Percentiles rank a stretch among this genome's conserved stretches.
Conservation (phyloP, 345 rosid species). For the Pseudoturritis turrita region DNA sequence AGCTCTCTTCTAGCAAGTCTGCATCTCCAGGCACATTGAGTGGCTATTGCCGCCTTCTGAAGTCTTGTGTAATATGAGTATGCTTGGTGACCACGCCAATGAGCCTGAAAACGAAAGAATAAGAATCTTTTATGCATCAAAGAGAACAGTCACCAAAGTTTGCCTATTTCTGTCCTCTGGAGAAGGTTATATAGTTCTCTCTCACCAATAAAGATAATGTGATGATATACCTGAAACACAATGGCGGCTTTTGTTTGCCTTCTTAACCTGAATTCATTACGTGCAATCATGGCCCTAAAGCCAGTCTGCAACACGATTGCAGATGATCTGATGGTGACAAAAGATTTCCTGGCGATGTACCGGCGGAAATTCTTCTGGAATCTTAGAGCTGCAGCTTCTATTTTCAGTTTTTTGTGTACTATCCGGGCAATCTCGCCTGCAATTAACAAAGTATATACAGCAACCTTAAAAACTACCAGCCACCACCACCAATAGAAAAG, state of each 20-base stretch:
- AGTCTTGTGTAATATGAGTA: conserved; percentile 67
- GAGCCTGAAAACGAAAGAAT: conserved; percentile 47
- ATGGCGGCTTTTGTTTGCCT: conserved; percentile 77
- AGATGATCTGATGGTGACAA: conserved; percentile 42
- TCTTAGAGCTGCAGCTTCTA: conserved; percentile 74
- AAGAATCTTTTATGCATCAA: conserved; percentile 18
- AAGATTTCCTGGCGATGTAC: conserved; percentile 51
- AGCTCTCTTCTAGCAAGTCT: conserved; percentile 95
- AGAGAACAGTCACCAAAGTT: conserved; percentile 11
- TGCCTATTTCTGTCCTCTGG: neutral
- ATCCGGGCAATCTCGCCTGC: conserved; percentile 60
- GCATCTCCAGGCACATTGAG: conserved; percentile 96
- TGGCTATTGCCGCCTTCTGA: conserved; percentile 69
- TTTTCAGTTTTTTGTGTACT: conserved; percentile 51
- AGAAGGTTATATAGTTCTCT: conserved; percentile 6
- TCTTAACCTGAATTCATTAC: conserved; percentile 77
- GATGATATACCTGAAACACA: conserved; percentile 57
- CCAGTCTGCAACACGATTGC: conserved; percentile 79
- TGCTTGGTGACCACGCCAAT: conserved; percentile 59
- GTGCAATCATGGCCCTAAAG: conserved; percentile 79
- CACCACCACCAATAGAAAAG: conserved; percentile 5
- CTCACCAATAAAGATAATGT: neutral
- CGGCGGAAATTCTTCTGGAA: conserved; percentile 77
- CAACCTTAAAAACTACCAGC: neutral
- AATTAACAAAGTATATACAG: conserved; percentile 2